Percentiles rank a stretch among this genome's conserved stretches.
Evolutionary conservation across 2,329 filamentous ascomycete species (phyloP).

Genomic region (Colletotrichum sojae): DNA sequence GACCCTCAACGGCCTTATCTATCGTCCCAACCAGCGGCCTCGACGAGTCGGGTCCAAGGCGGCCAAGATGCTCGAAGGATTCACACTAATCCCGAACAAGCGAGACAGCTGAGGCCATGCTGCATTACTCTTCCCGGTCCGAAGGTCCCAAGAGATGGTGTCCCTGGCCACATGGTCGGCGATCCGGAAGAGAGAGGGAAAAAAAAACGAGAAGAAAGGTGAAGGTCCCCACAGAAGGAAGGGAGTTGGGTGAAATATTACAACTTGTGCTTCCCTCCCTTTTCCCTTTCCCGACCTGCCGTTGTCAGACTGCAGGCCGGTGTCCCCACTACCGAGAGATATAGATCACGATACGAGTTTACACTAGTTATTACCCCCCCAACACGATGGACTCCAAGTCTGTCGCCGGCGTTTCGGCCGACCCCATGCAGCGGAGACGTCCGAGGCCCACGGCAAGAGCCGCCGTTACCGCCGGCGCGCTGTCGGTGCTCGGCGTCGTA

Average conservation of each 20-base stretch:
- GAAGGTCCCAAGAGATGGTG: not conserved
- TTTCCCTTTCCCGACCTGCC: not conserved
- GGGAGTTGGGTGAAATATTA: conserved; percentile 12
- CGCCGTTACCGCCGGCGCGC: conserved; percentile 11
- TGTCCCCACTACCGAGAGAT: not conserved
- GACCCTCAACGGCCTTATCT: conserved; percentile 29
- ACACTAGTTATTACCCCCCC: not conserved
- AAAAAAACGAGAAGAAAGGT: not conserved
- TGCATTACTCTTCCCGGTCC: not conserved
- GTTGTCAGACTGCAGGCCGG: conserved; percentile 5
- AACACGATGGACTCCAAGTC: conserved; percentile 16
- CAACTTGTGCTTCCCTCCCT: not conserved
- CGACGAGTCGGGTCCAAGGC: conserved; percentile 11
- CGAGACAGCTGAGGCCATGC: conserved; percentile 21
- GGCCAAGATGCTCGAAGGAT: conserved; percentile 14
- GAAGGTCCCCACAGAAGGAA: conserved; percentile 16
- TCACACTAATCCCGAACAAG: conserved; percentile 34
- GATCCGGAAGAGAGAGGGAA: conserved; percentile 8
- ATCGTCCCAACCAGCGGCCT: not conserved
- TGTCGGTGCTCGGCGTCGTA: conserved; percentile 23
- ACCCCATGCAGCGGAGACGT: not conserved
- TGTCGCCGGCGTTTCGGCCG: not conserved
- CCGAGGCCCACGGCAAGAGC: conserved; percentile 4
- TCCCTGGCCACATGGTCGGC: conserved; percentile 26
- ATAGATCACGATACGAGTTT: not conserved